phyloP scores from a whole-genome alignment of 148 eudicot species.

The Heliamphora exappendiculata region DNA sequence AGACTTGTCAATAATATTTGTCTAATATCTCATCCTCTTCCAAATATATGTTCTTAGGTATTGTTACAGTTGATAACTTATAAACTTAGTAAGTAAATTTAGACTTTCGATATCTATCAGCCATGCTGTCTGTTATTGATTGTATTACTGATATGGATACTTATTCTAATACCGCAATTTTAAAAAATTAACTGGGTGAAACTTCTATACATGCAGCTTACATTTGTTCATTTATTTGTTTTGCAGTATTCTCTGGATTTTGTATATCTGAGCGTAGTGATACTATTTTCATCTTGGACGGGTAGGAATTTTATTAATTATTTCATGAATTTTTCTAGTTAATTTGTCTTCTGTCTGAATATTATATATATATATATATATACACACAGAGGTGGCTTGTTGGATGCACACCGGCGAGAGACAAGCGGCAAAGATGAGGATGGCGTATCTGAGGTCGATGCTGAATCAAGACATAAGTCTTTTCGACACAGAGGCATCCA shows the following conservation, averaged over 20 bases:
- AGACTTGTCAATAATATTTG: no score
- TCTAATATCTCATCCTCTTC: neutral
- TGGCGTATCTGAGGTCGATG: slow-evolving; percentile 80
- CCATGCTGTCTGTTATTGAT: no score
- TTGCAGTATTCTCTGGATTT: slow-evolving; percentile 94
- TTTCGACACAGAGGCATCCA: slow-evolving; percentile 80
- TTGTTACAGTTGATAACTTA: no score
- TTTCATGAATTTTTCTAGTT: neutral
- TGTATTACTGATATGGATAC: no score
- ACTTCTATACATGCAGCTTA: neutral
- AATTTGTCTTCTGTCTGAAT: neutral
- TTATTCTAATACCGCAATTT: no score
- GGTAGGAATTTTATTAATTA: slow-evolving; percentile 34
- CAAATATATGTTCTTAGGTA: neutral
- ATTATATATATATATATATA: neutral
- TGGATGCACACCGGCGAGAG: slow-evolving; percentile 98
- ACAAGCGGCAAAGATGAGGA: slow-evolving; percentile 91
- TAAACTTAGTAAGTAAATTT: no score
- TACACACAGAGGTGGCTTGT: slow-evolving; percentile 64
- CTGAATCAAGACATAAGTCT: slow-evolving; percentile 83
- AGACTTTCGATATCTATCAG: no score
- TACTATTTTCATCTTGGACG: slow-evolving; percentile 85
- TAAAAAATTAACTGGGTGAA: no score
- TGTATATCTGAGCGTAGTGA: slow-evolving; percentile 78
- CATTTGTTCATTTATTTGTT: neutral